A percentile compares a stretch with the other conserved stretches of the same genome.
Conservation (phyloP, 2,329 filamentous ascomycete species). For the Xylariales sp. region DNA sequence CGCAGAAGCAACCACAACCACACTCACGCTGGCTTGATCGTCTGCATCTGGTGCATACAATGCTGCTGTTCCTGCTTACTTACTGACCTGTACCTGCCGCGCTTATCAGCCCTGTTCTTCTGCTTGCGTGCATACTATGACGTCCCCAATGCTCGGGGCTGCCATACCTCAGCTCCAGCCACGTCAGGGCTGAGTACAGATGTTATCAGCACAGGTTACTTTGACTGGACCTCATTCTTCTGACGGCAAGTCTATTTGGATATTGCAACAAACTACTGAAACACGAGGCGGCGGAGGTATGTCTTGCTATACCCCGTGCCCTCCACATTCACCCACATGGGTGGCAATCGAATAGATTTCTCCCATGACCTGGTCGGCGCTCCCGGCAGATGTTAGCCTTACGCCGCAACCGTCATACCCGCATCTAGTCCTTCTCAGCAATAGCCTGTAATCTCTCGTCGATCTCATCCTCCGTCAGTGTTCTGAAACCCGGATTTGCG, state of each 20-base stretch:
- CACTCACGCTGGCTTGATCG: no score
- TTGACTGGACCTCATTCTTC: conserved; percentile 8
- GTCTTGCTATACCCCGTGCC: conserved; percentile 1
- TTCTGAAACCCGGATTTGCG: conserved; percentile 74
- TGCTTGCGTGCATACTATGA: neutral
- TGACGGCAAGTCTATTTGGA: conserved; percentile 17
- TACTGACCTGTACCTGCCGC: conserved; percentile 1
- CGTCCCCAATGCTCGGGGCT: neutral
- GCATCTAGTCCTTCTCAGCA: conserved; percentile 87
- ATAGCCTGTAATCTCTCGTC: conserved; percentile 97
- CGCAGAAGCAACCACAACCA: no score
- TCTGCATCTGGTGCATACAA: no score
- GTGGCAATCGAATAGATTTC: conserved; percentile 3
- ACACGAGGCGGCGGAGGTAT: conserved; percentile 5
- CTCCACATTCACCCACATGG: conserved; percentile 2
- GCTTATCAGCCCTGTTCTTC: neutral
- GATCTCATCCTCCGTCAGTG: conserved; percentile 94
- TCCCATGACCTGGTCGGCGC: neutral
- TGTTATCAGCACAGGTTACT: conserved; percentile 6
- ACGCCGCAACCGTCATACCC: conserved; percentile 17
- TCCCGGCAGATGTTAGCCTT: conserved; percentile 14
- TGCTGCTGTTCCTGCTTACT: neutral
- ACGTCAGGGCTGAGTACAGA: conserved; percentile 8
- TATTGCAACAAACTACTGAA: conserved; percentile 14
- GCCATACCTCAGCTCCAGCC: conserved; percentile 11